A percentile compares a stretch with the other conserved stretches of the same genome.
Conservation (phyloP, 2,329 filamentous ascomycete species). For the Aspergillus niger region DNA sequence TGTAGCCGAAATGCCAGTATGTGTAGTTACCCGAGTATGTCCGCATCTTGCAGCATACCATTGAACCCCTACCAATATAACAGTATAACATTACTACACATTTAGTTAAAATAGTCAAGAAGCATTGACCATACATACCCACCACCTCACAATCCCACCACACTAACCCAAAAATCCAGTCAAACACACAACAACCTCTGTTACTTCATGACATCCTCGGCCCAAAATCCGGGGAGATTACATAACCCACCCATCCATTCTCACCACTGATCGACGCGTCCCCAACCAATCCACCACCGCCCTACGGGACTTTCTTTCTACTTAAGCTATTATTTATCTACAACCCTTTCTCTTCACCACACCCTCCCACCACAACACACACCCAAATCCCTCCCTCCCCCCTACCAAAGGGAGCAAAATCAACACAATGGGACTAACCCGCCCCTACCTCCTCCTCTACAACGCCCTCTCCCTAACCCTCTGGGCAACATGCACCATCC, state of each 20-base stretch:
- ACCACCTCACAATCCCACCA: too few species aligned
- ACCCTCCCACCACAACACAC: background rate
- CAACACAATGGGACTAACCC: constrained; percentile 49
- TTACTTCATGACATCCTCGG: too few species aligned
- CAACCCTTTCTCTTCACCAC: background rate
- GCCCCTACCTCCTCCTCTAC: constrained; percentile 77
- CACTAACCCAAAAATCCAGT: background rate
- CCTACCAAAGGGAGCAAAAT: background rate
- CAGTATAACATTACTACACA: too few species aligned
- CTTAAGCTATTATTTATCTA: background rate
- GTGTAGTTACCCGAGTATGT: too few species aligned
- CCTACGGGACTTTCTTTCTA: background rate
- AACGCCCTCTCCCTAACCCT: constrained; percentile 75
- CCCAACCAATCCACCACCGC: background rate
- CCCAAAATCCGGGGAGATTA: constrained; percentile 5
- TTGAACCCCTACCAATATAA: too few species aligned
- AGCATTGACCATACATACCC: too few species aligned
- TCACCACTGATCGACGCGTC: background rate
- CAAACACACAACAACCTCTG: background rate
- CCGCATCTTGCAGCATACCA: too few species aligned
- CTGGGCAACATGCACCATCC: constrained; percentile 76
- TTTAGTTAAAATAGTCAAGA: too few species aligned
- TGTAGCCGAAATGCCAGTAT: too few species aligned
- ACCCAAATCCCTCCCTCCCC: background rate
- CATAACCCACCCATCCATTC: background rate